Conservation (phyloP, 305 asterid genomes). For the Fraxinus nigra region DNA sequence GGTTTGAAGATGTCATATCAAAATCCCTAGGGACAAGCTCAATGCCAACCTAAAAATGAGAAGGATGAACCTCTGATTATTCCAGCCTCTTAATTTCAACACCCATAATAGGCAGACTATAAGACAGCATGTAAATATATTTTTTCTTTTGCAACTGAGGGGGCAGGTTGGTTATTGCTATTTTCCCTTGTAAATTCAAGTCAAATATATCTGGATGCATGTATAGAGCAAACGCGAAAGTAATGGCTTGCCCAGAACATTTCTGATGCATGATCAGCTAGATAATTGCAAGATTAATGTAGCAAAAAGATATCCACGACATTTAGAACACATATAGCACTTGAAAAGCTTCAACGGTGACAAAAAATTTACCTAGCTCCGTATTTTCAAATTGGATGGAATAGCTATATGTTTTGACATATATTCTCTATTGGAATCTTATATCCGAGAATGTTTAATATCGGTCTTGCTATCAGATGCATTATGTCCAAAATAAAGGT, state of each 20-base stretch:
- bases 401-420: neutral
- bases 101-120: neutral
- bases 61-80: constrained; percentile 7
- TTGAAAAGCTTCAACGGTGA: neutral
- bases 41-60: constrained; percentile 74
- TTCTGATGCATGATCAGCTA: neutral
- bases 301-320: neutral
- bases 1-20: constrained; percentile 75
- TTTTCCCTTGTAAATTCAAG: neutral
- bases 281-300: neutral
- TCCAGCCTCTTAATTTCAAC: neutral
- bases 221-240: neutral
- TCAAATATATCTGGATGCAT: neutral
- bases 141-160: constrained; percentile 7
- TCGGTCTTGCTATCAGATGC: neutral
- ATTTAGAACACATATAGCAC: neutral
- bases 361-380: neutral
- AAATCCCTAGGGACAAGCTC: constrained; percentile 97
- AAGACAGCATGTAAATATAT: constrained; percentile 8
- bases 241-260: neutral
- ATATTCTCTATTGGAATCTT: neutral
- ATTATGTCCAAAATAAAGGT: neutral
- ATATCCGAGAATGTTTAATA: neutral
- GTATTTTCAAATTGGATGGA: neutral
- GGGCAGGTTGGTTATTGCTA: neutral